These are phyloP conservation scores for Sarcodon sp. DNA, from an alignment of 768 basidiomycete genomes.

Conservation along the genomic window DNA sequence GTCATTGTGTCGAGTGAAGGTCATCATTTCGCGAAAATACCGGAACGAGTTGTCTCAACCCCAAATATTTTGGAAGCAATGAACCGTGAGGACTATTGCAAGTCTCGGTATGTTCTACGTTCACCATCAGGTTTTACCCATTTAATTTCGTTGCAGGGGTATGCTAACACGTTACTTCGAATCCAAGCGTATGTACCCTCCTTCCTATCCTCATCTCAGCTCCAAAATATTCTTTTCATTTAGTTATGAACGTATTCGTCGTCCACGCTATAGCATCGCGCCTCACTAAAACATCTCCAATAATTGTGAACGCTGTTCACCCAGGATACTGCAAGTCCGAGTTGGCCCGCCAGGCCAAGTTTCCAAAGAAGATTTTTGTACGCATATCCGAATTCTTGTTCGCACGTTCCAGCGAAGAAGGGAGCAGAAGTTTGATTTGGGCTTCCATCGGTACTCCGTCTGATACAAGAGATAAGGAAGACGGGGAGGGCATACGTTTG, in stretches of 20 bases:
- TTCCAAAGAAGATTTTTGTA: neutral
- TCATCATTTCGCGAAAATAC: neutral
- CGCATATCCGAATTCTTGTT: slow-evolving; percentile 6
- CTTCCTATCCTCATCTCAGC: too few species aligned
- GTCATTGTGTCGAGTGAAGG: slow-evolving; percentile 2
- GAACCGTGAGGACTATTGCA: too few species aligned
- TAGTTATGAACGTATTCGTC: slow-evolving; percentile 21
- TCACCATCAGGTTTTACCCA: too few species aligned
- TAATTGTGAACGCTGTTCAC: slow-evolving; percentile 18
- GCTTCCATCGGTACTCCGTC: slow-evolving; percentile 10
- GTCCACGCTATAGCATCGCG: slow-evolving; percentile 20
- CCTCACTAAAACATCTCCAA: slow-evolving; percentile 12
- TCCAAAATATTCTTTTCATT: too few species aligned
- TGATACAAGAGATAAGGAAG: slow-evolving; percentile 2
- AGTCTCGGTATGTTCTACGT: too few species aligned
- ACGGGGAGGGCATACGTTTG: slow-evolving; percentile 6
- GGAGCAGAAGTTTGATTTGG: slow-evolving; percentile 22
- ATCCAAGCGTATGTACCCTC: slow-evolving; percentile 5
- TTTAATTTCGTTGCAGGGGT: too few species aligned
- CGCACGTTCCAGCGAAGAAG: slow-evolving; percentile 21
- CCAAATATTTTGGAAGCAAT: too few species aligned
- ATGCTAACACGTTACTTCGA: too few species aligned
- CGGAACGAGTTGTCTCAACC: too few species aligned
- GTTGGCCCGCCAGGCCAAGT: slow-evolving; percentile 11
- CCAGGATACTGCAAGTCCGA: slow-evolving; percentile 24